phyloP scores from a whole-genome alignment of 2,329 filamentous ascomycete genomes.

The Pseudopyrenochaeta lycopersici region DNA sequence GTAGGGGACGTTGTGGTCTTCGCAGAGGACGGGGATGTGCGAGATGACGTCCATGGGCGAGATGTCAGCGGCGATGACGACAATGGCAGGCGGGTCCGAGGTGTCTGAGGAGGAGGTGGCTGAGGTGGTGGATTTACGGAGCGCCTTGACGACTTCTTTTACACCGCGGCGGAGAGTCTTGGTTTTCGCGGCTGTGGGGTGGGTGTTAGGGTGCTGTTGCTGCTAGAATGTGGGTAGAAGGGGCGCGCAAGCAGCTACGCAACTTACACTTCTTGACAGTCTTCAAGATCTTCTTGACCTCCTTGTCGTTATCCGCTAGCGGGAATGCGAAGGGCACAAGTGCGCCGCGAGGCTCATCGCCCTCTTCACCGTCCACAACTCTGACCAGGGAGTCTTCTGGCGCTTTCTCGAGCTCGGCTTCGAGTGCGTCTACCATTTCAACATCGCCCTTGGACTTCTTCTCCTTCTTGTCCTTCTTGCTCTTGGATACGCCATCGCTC shows the following conservation, averaged over 20 bases:
- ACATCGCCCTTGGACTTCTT: constrained; percentile 73
- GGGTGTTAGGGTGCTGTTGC: constrained; percentile 12
- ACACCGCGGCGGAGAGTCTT: constrained; percentile 97
- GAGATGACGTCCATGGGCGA: constrained; percentile 98
- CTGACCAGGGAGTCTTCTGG: constrained; percentile 62
- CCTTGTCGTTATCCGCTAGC: constrained; percentile 78
- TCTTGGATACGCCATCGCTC: constrained; percentile 50
- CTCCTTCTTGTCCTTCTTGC: constrained; percentile 67
- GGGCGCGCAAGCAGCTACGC: background rate
- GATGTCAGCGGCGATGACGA: constrained; percentile 96
- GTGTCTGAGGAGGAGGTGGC: constrained; percentile 64
- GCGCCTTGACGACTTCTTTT: constrained; percentile 98
- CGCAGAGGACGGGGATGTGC: constrained; percentile 96
- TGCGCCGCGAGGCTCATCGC: constrained; percentile 59
- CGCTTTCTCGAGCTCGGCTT: constrained; percentile 66
- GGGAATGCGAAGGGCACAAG: constrained; percentile 86
- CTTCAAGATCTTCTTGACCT: constrained; percentile 71
- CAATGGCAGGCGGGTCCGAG: constrained; percentile 72
- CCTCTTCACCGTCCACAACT: constrained; percentile 49
- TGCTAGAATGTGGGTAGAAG: background rate
- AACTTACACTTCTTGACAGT: constrained; percentile 67
- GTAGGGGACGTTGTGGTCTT: constrained; percentile 97
- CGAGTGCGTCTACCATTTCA: constrained; percentile 66
- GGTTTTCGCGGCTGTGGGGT: constrained; percentile 81
- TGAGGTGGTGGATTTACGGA: constrained; percentile 86